Base-by-base conservation (phyloP, 805 yeast species). In the Metahyphopichia silvanorum region DNA sequence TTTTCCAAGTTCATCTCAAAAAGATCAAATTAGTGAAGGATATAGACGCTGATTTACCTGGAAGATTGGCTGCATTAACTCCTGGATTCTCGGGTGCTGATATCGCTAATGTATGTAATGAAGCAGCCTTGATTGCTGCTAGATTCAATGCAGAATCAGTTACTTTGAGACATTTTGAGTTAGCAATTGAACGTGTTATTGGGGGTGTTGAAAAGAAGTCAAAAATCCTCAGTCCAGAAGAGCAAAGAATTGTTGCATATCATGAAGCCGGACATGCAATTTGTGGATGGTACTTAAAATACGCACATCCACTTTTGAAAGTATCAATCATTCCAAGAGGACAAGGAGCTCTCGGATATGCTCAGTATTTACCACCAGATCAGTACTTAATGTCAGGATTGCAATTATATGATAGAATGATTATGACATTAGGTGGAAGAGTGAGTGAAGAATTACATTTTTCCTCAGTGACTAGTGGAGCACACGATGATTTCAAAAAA, bases 251-350 rank as follows among this genome's bases (percentile, higher is more conserved):
- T 17, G 96, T 94, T 36, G 98, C 98, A 1, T 93, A 84, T 51
- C 98, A 94, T 56, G 99, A 93, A 60, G 98, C 99, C 3, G 99
- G 98, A 4, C 98, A 94, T 62, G 98, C 99, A 8, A 77, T 93
- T 39, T 89, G 98, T 60, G 98, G 98, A 9, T 93, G 98, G 99
- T 88, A 69, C 53, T 72, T 93, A 51, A 77, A 85, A 57, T 74
- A 75, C 58, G 96, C 98, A 2, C 96, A 91, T 55, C 98, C 98
- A 6, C 67, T 94, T 36, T 70, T 93, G 39, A 93, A 93, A 67
- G 98, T 93, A 13, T 86, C 97, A 11, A 93, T 94, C 49, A 86
- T 93, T 40, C 98, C 99, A 25, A 76, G 98, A 50, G 98, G 98
- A 11, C 93, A 84, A 61, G 96, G 95, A 43, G 96, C 98, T 2